Base-by-base conservation (phyloP, 164 flowering plant species). In the Echeveria elegans region DNA sequence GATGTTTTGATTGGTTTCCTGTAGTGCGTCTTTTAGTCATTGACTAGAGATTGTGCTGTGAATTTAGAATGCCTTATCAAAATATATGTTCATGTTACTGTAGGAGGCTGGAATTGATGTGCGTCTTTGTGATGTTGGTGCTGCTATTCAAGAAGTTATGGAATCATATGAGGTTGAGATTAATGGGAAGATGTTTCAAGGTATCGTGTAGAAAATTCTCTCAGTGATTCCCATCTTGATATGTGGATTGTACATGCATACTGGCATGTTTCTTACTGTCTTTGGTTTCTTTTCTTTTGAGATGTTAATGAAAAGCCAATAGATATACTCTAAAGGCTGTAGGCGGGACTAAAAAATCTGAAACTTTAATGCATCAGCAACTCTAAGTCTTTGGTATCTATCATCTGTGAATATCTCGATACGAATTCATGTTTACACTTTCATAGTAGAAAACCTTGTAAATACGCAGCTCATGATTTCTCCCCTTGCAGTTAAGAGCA, bases 101-200 rank as follows among this genome's bases (percentile, higher is more conserved):
- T 68, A 92, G 98, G 98, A 94, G 80, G 74, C 97, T 70, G 98
- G 98, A 75, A 89, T 94, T 70, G 98, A 94, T 81, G 98, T 91
- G 12, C 96, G 98, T 58, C 87, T 94, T 36, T 86, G 97, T 77
- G 98, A 94, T 81, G 82, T 94, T 76, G 98, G 98, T 76, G 96
- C 98, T 77, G 97, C 97, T 71, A 94, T 94, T 66, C 97, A 94
- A 83, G 98, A 94, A 77, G 97, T 94, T 64, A 88, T 94, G 97
- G 98, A 94, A 69, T 94, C 98, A 6, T 91, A n/a, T n/a, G 97
- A 94, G 77, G 96, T 94, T 76, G 98, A 94, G 75, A 88, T 94
- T 38, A 94, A 90, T 77, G 98, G 98, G 66, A 94, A 94, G 82
- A 81, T 81, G 32, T 89, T 74, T 76, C 96, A 82, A 83, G 96